Evolutionary conservation across 2,329 filamentous ascomycete genomes (phyloP), one percentile per base, ranked within the genome.

Genomic region (Exophiala xenobiotica): DNA sequence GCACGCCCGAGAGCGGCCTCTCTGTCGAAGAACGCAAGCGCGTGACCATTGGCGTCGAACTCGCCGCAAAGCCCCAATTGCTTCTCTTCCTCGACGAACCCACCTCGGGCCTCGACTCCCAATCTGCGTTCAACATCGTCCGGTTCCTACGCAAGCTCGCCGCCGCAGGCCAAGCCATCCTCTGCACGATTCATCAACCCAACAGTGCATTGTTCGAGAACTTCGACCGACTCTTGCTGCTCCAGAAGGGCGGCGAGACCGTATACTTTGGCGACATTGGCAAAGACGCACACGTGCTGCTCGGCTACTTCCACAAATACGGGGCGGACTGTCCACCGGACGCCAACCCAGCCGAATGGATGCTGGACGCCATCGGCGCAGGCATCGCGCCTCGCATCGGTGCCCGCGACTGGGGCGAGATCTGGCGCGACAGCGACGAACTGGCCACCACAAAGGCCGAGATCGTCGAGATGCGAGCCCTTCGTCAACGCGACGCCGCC

Each of bases 151-250:
- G 80, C 3, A 83, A 83, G 61, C 71, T 86, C 1, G 79, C 82
- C 1, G 78, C 81, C 19, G 86, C 87, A 2, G 90, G 90, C 1
- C 90, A 95, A 66, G 90, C 90, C 7, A 90, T 95, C 60, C 78
- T 95, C 3, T 95, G 89, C 71, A 95, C 90, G 0, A 95, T 95
- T 57, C 90, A 95, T 67, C 90, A 95, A 67, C 90, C 90, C 1
- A 92, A 90, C 59, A 87, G 88, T 12, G 84, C 88, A 0, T 77
- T 95, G 0, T 95, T 96, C 61, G 88, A 93, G 68, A 86, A 90
- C 68, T 96, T 95, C 59, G 90, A 95, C 65, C 81, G 89, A 9
- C 78, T 96, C 1, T 74, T 95, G 4, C 77, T 95, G 2, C 78
- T 95, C 2, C 83, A 92, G 68, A 79, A 81, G 33, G 90, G 90